Conservation (phyloP, 805 yeast genomes). For the Metschnikowia amazonensis region DNA sequence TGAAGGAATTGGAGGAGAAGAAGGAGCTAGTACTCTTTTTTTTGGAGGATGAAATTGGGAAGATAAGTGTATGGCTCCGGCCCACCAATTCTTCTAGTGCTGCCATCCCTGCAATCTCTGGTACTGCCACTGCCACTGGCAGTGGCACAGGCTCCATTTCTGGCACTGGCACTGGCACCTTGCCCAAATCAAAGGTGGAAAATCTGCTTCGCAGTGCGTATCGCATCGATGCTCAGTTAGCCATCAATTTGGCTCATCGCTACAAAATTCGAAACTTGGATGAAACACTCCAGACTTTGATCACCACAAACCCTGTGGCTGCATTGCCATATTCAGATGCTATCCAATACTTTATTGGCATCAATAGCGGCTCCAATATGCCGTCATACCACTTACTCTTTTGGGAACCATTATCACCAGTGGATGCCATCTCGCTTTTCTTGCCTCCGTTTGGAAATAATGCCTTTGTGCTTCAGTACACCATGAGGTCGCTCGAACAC, state of each 20-base stretch:
- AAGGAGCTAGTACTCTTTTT: slow-evolving; percentile 56
- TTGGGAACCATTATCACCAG: slow-evolving; percentile 77
- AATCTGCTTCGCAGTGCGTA: slow-evolving; percentile 55
- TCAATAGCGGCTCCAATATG: slow-evolving; percentile 33
- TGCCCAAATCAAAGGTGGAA: too few relatives aligned
- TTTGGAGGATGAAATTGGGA: slow-evolving; percentile 70
- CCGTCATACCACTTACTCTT: slow-evolving; percentile 47
- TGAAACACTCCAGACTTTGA: slow-evolving; percentile 40
- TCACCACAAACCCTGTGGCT: slow-evolving; percentile 54
- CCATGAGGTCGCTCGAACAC: slow-evolving; percentile 83
- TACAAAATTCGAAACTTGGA: slow-evolving; percentile 43
- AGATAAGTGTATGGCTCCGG: slow-evolving; percentile 73
- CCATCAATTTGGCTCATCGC: slow-evolving; percentile 64
- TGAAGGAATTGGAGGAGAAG: slow-evolving; percentile 41
- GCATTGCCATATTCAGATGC: slow-evolving; percentile 58
- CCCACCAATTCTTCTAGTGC: too few relatives aligned
- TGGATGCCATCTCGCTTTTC: slow-evolving; percentile 80
- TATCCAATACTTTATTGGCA: slow-evolving; percentile 49
- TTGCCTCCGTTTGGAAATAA: slow-evolving; percentile 67
- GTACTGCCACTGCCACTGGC: too few relatives aligned
- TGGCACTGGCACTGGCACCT: too few relatives aligned
- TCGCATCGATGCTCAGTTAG: slow-evolving; percentile 63
- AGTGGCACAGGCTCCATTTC: too few relatives aligned
- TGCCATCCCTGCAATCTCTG: too few relatives aligned
- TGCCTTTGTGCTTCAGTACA: slow-evolving; percentile 73